Evolutionary conservation across 2,329 filamentous ascomycete genomes (phyloP).

Genomic region (Phyllosticta citribraziliensis): DNA sequence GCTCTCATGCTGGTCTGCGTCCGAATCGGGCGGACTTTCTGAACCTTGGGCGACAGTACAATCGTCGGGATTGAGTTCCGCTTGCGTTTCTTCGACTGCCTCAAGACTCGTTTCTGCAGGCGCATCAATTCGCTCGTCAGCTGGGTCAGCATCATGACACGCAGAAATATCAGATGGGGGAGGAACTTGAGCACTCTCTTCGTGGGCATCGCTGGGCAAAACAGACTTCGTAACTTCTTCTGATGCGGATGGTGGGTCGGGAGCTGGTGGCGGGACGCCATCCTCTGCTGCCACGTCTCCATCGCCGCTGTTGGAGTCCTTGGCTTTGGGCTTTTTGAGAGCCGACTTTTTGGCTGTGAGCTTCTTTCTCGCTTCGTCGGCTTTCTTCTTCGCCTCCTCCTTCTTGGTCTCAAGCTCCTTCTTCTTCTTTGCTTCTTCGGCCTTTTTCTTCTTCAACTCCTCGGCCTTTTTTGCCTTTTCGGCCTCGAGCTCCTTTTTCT

Average conservation of each 20-base stretch:
- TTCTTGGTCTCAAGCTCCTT: background rate
- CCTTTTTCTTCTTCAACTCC: background rate
- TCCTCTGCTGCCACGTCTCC: conserved; percentile 1
- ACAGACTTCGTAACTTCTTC: background rate
- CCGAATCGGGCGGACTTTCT: background rate
- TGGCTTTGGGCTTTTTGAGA: background rate
- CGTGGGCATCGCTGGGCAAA: background rate
- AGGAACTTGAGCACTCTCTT: background rate
- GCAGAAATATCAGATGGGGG: background rate
- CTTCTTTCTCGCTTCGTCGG: background rate
- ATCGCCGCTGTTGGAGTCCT: background rate
- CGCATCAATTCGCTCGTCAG: background rate
- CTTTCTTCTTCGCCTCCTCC: conserved; percentile 4
- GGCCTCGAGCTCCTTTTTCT: background rate
- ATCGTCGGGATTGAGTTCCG: background rate
- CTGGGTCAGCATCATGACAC: background rate
- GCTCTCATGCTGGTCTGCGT: background rate
- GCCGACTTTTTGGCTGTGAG: background rate
- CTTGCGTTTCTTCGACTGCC: background rate
- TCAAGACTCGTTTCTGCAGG: background rate
- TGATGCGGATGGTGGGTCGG: background rate
- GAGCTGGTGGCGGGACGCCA: background rate
- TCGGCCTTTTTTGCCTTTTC: background rate
- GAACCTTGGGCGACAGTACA: background rate
- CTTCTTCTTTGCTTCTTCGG: background rate